phyloP scores from a whole-genome alignment of 2,329 filamentous ascomycete species.

The Aureobasidium sp. region DNA sequence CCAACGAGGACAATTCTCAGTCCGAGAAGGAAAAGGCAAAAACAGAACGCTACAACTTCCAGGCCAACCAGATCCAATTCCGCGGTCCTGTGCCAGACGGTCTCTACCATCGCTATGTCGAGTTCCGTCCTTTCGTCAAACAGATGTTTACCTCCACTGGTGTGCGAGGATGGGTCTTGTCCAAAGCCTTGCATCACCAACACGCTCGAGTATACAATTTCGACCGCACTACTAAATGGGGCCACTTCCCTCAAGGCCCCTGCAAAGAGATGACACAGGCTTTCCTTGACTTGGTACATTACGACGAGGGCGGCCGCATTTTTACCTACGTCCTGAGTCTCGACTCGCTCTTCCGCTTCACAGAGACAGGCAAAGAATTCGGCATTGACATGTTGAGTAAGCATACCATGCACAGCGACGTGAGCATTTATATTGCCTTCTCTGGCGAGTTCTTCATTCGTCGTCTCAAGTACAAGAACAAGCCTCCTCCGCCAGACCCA shows the following conservation, averaged over 20 bases:
- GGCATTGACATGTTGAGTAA: conserved; percentile 90
- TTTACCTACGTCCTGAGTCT: conserved; percentile 91
- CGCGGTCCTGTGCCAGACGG: conserved; percentile 70
- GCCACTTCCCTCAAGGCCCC: conserved; percentile 52
- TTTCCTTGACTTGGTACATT: conserved; percentile 81
- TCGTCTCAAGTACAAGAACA: conserved; percentile 49
- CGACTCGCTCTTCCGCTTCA: conserved; percentile 81
- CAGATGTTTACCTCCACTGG: conserved; percentile 79
- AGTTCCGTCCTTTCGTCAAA: conserved; percentile 84
- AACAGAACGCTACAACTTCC: conserved; percentile 67
- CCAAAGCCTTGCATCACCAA: conserved; percentile 83
- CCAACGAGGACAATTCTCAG: conserved; percentile 36
- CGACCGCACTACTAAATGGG: conserved; percentile 66
- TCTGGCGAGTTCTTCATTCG: conserved; percentile 91
- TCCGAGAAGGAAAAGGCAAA: conserved; percentile 42
- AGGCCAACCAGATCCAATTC: conserved; percentile 86
- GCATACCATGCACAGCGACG: conserved; percentile 94
- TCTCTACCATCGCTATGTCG: conserved; percentile 87
- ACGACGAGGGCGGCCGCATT: conserved; percentile 74
- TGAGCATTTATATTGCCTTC: conserved; percentile 83
- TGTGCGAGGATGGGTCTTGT: conserved; percentile 69
- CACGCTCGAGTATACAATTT: conserved; percentile 87
- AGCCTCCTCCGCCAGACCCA: conserved; percentile 36
- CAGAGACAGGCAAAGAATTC: conserved; percentile 92
- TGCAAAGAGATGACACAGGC: conserved; percentile 65